Evolutionary conservation across 352 stramenopile species (phyloP).

Genomic region (Phytophthora meadii): DNA sequence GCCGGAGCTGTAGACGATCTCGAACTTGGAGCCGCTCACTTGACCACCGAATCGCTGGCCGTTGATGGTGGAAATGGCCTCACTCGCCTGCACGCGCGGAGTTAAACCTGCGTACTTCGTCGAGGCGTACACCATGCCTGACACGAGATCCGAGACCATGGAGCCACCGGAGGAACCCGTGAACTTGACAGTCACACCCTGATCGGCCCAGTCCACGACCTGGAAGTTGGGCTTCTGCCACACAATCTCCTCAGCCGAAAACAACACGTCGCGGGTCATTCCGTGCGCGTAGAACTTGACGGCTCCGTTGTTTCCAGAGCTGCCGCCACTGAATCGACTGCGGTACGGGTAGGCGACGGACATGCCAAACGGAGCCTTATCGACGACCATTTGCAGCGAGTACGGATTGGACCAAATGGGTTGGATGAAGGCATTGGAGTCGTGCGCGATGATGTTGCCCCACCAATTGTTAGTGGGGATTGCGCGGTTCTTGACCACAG

Average conservation of each 20-base stretch:
- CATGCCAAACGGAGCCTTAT: slow-evolving; percentile 57
- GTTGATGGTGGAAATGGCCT: slow-evolving; percentile 59
- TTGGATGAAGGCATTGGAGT: slow-evolving; percentile 42
- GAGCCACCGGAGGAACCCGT: slow-evolving; percentile 23
- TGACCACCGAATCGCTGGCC: slow-evolving; percentile 32
- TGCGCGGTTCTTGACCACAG: slow-evolving; percentile 49
- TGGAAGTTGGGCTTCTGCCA: slow-evolving; percentile 52
- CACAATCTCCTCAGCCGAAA: slow-evolving; percentile 58
- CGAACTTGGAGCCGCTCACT: slow-evolving; percentile 52
- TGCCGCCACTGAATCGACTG: slow-evolving; percentile 57
- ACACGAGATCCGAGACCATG: slow-evolving; percentile 63
- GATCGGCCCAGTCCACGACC: slow-evolving; percentile 63
- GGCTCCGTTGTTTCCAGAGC: slow-evolving; percentile 58
- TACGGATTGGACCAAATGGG: slow-evolving; percentile 72
- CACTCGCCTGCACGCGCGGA: slow-evolving; percentile 47
- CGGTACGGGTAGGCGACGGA: slow-evolving; percentile 62
- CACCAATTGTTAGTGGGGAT: slow-evolving; percentile 82
- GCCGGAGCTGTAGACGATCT: slow-evolving; percentile 58
- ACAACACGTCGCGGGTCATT: slow-evolving; percentile 57
- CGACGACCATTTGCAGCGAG: slow-evolving; percentile 46
- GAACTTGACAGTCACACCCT: slow-evolving; percentile 63
- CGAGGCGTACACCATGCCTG: slow-evolving; percentile 70
- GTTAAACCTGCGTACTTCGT: slow-evolving; percentile 54
- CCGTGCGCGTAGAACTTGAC: slow-evolving; percentile 66
- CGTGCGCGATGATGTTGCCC: slow-evolving; percentile 71